Conservation (phyloP, 257 asterid species). For the Solanum verrucosum region DNA sequence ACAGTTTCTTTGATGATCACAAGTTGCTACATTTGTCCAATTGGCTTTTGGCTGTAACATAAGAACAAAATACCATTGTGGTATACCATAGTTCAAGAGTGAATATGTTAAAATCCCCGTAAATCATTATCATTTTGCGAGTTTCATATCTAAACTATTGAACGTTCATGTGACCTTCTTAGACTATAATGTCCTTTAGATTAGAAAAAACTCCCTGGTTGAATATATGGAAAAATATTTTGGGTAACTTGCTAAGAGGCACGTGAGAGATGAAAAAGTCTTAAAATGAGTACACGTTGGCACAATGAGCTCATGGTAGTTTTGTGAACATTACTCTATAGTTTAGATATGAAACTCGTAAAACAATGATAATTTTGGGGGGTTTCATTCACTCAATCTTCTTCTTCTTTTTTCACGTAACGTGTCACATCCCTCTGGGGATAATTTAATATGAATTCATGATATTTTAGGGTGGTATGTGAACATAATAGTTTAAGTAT, state of each 20-base stretch:
- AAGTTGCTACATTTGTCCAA: not conserved
- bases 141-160: not conserved
- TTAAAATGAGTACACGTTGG: not conserved
- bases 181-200: not conserved
- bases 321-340: not conserved
- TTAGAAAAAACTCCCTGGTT: not conserved
- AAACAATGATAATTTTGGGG: not conserved
- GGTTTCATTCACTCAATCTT: not conserved
- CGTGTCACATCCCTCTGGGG: not conserved
- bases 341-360: not conserved
- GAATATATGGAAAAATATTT: no score
- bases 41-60: not conserved
- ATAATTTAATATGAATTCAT: not conserved
- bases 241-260: not conserved
- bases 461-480: not conserved
- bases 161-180: not conserved
- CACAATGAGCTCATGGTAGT: not conserved
- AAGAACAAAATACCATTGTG: not conserved
- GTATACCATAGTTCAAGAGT: not conserved
- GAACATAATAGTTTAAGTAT: not conserved
- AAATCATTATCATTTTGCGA: not conserved
- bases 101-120: not conserved
- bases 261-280: not conserved
- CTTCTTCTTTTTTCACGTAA: not conserved
- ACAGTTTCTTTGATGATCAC: not conserved